Base-by-base conservation (phyloP, 257 asterid species). In the Hygrophila difformis region DNA sequence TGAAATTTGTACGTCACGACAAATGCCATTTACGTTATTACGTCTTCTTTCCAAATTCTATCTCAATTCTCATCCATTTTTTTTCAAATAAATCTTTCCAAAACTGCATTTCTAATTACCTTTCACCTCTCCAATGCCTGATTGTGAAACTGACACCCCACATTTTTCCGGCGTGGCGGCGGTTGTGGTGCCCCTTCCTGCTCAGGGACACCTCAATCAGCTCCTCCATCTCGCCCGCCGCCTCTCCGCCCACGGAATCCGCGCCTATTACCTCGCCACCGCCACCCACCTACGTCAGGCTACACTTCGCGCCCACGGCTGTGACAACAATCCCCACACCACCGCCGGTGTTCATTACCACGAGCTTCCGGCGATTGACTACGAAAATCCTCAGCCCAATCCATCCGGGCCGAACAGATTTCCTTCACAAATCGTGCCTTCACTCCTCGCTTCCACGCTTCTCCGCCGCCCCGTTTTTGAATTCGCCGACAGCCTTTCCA, bases 121-220 rank as follows among this genome's bases (percentile, higher is more conserved):
- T n/a, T n/a, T n/a, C n/a, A n/a, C n/a, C n/a, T n/a, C n/a, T n/a
- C n/a, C n/a, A n/a, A n/a, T n/a, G n/a, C n/a, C n/a, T n/a, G n/a
- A n/a, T n/a, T n/a, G n/a, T n/a, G n/a, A n/a, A n/a, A n/a, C n/a
- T n/a, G n/a, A n/a, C n/a, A n/a, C n/a, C n/a, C n/a, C n/a, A n/a
- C n/a, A n/a, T n/a, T n/a, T n/a, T n/a, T n/a, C 3, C 12, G 34
- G 41, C 41, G 48, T 71, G 15, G 73, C 33, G 2, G 74, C 59
- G 0, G 19, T 64, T 5, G 22, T 67, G 39, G 80, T 73, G 15
- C 80, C 80, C 23, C 43, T 73, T 34, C 68, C 67, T 6, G 76
- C 57, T 1, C 80, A 72, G 29, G 59, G 80, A 20, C 80, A 72
- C 56, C 76, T 72, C 46, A 72, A 72, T 15, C 80, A 72, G 59